These are phyloP conservation scores for Nymphaea colorata DNA, from an alignment of 164 flowering plant species.

Conservation along the genomic window DNA sequence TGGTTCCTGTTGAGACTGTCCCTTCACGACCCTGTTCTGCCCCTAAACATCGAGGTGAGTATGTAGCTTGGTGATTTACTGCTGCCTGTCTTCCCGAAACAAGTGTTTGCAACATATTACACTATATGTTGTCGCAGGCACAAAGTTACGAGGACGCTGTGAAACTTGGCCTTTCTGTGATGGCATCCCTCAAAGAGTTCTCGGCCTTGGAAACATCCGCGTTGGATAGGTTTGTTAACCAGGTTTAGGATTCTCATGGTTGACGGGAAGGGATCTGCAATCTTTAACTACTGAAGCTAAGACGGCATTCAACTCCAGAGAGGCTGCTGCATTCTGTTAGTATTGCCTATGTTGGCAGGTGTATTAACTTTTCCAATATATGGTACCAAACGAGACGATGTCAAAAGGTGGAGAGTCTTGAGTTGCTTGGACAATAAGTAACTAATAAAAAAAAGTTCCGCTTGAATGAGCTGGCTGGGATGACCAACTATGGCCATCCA, in stretches of 20 bases:
- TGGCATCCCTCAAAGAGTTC: constrained; percentile 57
- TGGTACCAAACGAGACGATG: too few relatives aligned
- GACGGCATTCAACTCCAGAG: too few relatives aligned
- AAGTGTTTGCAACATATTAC: neutral
- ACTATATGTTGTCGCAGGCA: constrained; percentile 31
- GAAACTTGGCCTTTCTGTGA: constrained; percentile 70
- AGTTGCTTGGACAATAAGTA: too few relatives aligned
- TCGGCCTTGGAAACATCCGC: constrained; percentile 68
- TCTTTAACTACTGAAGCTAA: too few relatives aligned
- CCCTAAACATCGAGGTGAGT: constrained; percentile 91
- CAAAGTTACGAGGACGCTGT: constrained; percentile 62
- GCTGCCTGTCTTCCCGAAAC: neutral
- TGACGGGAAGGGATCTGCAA: neutral
- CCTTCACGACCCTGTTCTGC: constrained; percentile 96
- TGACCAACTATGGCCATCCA: too few relatives aligned
- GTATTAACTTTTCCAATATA: too few relatives aligned
- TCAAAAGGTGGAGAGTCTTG: too few relatives aligned
- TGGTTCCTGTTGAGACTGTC: constrained; percentile 97
- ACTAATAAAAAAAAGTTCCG: too few relatives aligned
- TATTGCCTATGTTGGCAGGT: too few relatives aligned
- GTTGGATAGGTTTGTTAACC: constrained; percentile 45
- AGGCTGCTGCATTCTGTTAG: too few relatives aligned
- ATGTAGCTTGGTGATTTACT: neutral
- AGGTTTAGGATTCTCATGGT: neutral
- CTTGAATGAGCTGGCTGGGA: too few relatives aligned